A percentile compares a stretch with the other conserved stretches of the same genome.
Conservation (phyloP, 176 grass and related monocot species). For the Pontederia paniculata region DNA sequence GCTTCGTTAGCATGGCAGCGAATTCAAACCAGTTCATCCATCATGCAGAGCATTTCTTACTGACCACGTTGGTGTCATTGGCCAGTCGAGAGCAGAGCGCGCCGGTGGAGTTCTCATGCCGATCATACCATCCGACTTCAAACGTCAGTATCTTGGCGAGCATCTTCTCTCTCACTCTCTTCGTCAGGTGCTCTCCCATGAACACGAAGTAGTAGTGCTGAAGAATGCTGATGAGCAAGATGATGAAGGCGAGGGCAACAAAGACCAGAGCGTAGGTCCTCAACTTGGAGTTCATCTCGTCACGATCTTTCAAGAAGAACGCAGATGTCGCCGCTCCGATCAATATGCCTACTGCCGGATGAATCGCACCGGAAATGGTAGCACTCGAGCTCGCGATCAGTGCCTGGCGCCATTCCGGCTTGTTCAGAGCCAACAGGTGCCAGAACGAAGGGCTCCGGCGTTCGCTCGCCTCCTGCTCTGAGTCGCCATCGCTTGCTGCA, state of each 20-base stretch:
- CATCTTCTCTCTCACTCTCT: not conserved
- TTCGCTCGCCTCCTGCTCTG: not conserved
- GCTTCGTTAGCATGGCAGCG: not conserved
- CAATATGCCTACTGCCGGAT: not conserved
- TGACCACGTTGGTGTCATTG: not conserved
- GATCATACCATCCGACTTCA: constrained; percentile 1
- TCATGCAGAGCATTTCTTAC: not conserved
- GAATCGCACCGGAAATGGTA: not conserved
- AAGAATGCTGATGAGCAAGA: not conserved
- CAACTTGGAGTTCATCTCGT: not conserved
- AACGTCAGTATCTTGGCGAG: constrained; percentile 1
- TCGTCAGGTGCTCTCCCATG: constrained; percentile 8
- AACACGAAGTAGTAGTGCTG: constrained; percentile 6
- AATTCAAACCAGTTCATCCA: not conserved
- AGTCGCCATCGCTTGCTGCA: not conserved
- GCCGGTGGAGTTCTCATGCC: not conserved
- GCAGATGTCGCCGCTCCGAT: not conserved
- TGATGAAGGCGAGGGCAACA: not conserved
- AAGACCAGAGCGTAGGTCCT: not conserved
- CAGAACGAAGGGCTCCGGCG: not conserved
- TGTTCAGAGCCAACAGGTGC: not conserved
- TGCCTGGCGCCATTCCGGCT: not conserved
- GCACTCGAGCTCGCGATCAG: not conserved
- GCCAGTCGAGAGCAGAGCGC: not conserved
- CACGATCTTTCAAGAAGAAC: not conserved